These are phyloP conservation scores for Rugosomyces carneus DNA, from an alignment of 1,284 basidiomycete genomes.

Conservation along the genomic window DNA sequence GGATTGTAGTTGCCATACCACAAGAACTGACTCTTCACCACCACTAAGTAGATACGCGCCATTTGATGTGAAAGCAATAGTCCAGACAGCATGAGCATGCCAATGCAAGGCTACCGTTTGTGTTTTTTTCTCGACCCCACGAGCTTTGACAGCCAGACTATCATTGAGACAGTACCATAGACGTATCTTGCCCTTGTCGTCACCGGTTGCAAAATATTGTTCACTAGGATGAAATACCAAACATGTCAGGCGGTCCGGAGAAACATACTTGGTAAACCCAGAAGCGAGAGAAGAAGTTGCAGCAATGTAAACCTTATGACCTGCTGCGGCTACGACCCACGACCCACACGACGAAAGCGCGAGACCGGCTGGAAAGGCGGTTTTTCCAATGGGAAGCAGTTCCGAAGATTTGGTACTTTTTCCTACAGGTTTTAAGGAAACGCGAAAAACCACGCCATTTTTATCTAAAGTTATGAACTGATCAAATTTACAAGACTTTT, in stretches of 20 bases:
- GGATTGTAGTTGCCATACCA: constrained; percentile 90
- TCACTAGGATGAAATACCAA: constrained; percentile 87
- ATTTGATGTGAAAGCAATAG: constrained; percentile 83
- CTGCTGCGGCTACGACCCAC: constrained; percentile 80
- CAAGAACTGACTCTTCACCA: constrained; percentile 93
- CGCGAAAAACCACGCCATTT: constrained; percentile 51
- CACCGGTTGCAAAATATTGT: constrained; percentile 93
- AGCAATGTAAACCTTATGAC: constrained; percentile 80
- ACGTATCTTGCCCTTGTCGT: constrained; percentile 78
- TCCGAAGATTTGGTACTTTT: constrained; percentile 45
- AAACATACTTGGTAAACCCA: constrained; percentile 84
- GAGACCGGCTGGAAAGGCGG: constrained; percentile 57
- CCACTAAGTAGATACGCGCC: constrained; percentile 93
- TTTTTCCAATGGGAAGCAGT: constrained; percentile 61
- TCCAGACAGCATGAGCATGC: constrained; percentile 95
- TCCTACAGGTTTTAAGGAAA: constrained; percentile 51
- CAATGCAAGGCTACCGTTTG: constrained; percentile 90
- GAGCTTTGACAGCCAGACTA: constrained; percentile 40
- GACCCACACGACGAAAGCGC: constrained; percentile 71
- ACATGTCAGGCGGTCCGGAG: constrained; percentile 76
- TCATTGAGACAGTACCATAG: constrained; percentile 90
- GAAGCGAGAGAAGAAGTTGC: constrained; percentile 45
- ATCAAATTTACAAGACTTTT: not conserved
- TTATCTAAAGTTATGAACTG: constrained; percentile 29
- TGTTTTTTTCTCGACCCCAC: constrained; percentile 63